phyloP scores from a whole-genome alignment of 768 basidiomycete genomes.

The Collybiopsis luxurians region DNA sequence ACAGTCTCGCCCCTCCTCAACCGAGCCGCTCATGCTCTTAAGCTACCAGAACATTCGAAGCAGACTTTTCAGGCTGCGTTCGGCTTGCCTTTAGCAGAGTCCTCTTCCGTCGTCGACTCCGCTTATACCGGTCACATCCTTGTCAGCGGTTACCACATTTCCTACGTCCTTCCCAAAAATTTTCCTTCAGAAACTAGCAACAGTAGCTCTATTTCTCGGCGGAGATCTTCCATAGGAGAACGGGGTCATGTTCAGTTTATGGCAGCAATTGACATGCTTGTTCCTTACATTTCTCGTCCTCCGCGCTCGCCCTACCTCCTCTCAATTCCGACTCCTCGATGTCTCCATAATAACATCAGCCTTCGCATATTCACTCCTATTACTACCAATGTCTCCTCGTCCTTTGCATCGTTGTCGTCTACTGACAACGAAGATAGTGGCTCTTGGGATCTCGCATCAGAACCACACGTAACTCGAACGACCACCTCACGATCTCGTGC shows the following conservation, averaged over 20 bases:
- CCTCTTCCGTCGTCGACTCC: constrained; percentile 50
- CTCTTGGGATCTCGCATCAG: constrained; percentile 74
- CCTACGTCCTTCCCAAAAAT: constrained; percentile 71
- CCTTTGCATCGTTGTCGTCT: constrained; percentile 74
- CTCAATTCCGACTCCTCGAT: constrained; percentile 75
- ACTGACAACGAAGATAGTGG: constrained; percentile 62
- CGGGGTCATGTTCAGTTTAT: constrained; percentile 68
- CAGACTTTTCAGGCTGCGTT: constrained; percentile 63
- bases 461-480: constrained; percentile 68
- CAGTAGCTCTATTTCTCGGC: constrained; percentile 17
- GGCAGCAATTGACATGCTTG: constrained; percentile 77
- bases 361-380: constrained; percentile 71
- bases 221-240: constrained; percentile 59
- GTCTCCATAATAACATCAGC: constrained; percentile 72
- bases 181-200: constrained; percentile 41
- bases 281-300: constrained; percentile 65
- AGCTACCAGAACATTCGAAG: constrained; percentile 56
- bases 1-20: constrained; percentile 59
- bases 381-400: constrained; percentile 40
- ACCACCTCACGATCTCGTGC: constrained; percentile 46
- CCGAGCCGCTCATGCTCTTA: constrained; percentile 67
- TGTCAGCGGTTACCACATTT: constrained; percentile 73
- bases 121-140: constrained; percentile 75
- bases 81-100: constrained; percentile 32
- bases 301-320: constrained; percentile 75